Evolutionary conservation across 345 rosid species (phyloP), one percentile per base, ranked within the genome.

Genomic region (Lumnitzera littorea): DNA sequence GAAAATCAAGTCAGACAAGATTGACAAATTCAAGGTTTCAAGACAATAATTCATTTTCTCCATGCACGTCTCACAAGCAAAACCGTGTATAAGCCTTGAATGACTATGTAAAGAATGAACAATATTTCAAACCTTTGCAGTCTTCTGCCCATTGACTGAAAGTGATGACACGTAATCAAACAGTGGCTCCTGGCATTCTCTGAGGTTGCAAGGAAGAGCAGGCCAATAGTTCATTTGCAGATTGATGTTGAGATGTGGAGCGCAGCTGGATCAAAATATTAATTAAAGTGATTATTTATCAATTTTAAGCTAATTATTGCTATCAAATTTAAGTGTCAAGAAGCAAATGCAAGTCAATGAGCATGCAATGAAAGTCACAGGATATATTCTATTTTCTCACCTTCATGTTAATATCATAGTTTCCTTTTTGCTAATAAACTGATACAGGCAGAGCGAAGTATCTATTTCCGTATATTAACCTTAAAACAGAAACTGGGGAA

Each of bases 171-270:
- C 80, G 62, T 73, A 94, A 59, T 88, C 97, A 48, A 90, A 88
- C 69, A 90, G 78, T 2, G 96, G 97, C 60, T 84, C 95, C 55
- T 91, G 95, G 61, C 96, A 90, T 71, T 94, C 99, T 16, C 53
- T 55, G 52, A 90, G 88, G 74, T 94, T 90, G 80, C 85, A 83
- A 50, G 99, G 76, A 65, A 87, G 87, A 31, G 96, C 79, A 69
- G 80, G 91, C 98, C 98, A 92, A 70, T 89, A 92, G 70, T 89
- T 92, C 98, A 92, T 92, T 80, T 92, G 91, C 55, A 92, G 85
- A 77, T 92, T 92, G 62, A 92, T 87, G 73, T 92, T 94, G 84
- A 83, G 46, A 69, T 90, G 99, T 62, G 89, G 97, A 69, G 97
- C 91, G 56, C 82, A 81, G 72, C 97, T 94, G 91, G 47, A 24